phyloP scores from a whole-genome alignment of 176 grass and related monocot genomes.

The Eleusine coracana region DNA sequence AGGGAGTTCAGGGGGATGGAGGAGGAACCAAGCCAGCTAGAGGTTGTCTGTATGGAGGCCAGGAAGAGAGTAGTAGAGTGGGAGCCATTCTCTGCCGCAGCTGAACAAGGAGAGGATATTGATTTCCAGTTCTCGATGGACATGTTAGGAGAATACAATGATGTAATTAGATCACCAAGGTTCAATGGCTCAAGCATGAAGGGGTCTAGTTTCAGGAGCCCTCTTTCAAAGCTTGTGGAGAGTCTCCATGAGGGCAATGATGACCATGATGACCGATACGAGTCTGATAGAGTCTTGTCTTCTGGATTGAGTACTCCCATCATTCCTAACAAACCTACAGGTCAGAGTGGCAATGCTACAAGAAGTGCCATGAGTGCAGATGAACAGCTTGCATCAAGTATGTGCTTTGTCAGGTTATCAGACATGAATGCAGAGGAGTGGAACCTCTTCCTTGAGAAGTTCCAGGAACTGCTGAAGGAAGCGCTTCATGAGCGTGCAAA shows the following conservation, averaged over 20 bases:
- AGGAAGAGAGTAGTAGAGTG: constrained; percentile 55
- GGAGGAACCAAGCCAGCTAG: constrained; percentile 67
- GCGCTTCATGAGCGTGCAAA: constrained; percentile 24
- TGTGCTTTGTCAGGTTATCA: constrained; percentile 61
- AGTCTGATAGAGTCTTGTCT: constrained; percentile 25
- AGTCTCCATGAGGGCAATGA: constrained; percentile 53
- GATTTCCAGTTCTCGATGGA: constrained; percentile 65
- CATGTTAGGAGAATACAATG: constrained; percentile 45
- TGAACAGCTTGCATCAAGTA: constrained; percentile 59
- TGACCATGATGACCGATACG: constrained; percentile 40
- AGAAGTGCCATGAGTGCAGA: constrained; percentile 43
- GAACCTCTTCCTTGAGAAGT: constrained; percentile 53
- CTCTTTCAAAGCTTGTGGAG: constrained; percentile 57
- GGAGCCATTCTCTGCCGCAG: constrained; percentile 34
- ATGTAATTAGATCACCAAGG: constrained; percentile 42
- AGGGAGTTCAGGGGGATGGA: constrained; percentile 66
- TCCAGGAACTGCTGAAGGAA: constrained; percentile 62
- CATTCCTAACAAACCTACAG: constrained; percentile 40
- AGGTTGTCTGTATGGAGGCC: constrained; percentile 69
- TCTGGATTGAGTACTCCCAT: constrained; percentile 11
- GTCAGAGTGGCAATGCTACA: constrained; percentile 34
- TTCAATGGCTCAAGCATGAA: constrained; percentile 38
- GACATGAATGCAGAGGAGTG: constrained; percentile 69
- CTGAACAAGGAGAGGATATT: constrained; percentile 49
- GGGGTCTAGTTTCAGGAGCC: constrained; percentile 52